Percentiles rank a stretch among this genome's conserved stretches.
Conservation (phyloP, 2,329 filamentous ascomycete species). For the Tolypocladium nubicola region DNA sequence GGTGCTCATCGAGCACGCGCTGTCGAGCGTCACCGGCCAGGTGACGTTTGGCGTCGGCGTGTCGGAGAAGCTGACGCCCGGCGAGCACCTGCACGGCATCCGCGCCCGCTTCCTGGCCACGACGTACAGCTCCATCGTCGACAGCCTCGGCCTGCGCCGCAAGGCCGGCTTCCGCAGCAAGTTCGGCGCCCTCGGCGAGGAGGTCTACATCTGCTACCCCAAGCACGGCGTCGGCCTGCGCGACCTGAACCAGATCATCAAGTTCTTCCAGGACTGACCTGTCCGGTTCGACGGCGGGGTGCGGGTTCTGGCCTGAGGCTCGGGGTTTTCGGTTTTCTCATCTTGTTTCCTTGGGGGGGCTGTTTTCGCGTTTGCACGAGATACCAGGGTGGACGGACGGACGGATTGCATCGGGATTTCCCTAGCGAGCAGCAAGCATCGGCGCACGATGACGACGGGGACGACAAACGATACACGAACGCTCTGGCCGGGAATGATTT, state of each 20-base stretch:
- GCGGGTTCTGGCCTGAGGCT: no score
- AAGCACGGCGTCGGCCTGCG: conserved; percentile 72
- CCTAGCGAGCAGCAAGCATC: neutral
- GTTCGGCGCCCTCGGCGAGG: conserved; percentile 74
- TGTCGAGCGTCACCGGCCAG: conserved; percentile 38
- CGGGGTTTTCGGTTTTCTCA: no score
- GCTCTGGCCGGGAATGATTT: neutral
- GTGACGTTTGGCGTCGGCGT: conserved; percentile 88
- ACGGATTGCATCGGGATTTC: no score
- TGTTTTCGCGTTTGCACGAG: neutral
- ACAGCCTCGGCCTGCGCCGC: conserved; percentile 69
- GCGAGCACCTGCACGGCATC: conserved; percentile 71
- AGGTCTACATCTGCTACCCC: conserved; percentile 84
- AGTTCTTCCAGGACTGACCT: conserved; percentile 75
- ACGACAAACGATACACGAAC: neutral
- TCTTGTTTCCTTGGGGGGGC: no score
- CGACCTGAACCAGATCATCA: conserved; percentile 76
- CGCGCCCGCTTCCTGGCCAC: conserved; percentile 72
- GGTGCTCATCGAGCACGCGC: conserved; percentile 62
- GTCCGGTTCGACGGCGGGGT: no score
- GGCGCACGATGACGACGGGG: neutral
- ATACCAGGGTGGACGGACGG: neutral
- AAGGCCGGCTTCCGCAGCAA: conserved; percentile 90
- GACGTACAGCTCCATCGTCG: conserved; percentile 73
- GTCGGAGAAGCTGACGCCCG: conserved; percentile 60